Evolutionary conservation across 2,329 filamentous ascomycete genomes (phyloP).

Genomic region (Coniella vitis): DNA sequence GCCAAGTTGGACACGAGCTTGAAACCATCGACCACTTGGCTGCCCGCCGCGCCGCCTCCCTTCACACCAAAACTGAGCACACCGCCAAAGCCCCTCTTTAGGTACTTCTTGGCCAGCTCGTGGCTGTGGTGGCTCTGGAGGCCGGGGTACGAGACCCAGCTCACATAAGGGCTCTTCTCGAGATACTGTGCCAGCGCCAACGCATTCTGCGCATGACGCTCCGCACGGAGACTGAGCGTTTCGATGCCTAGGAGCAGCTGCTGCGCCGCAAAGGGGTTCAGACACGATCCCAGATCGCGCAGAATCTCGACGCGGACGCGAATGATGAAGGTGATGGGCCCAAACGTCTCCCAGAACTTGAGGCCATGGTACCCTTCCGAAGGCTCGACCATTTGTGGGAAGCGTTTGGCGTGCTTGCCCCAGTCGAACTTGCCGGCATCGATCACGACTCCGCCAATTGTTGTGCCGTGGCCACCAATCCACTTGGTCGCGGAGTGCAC

Average conservation of each 20-base stretch:
- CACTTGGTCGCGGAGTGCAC: conserved; percentile 94
- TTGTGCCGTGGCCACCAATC: conserved; percentile 94
- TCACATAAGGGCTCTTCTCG: conserved; percentile 73
- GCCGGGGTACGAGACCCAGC: conserved; percentile 92
- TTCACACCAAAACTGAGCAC: conserved; percentile 92
- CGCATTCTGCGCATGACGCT: conserved; percentile 82
- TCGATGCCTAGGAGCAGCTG: conserved; percentile 85
- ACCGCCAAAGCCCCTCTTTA: conserved; percentile 77
- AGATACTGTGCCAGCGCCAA: conserved; percentile 75
- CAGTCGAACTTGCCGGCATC: conserved; percentile 93
- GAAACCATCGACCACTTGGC: conserved; percentile 86
- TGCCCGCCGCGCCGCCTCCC: conserved; percentile 75
- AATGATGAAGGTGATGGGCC: conserved; percentile 73
- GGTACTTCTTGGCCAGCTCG: conserved; percentile 76
- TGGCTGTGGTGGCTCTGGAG: conserved; percentile 77
- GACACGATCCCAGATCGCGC: conserved; percentile 72
- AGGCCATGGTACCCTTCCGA: conserved; percentile 86
- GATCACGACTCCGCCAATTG: conserved; percentile 77
- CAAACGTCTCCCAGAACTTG: conserved; percentile 92
- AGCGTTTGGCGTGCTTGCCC: conserved; percentile 74
- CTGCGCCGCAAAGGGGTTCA: conserved; percentile 90
- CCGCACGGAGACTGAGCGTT: conserved; percentile 78
- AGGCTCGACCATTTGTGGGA: conserved; percentile 89
- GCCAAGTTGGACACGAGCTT: conserved; percentile 93
- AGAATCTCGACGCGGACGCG: conserved; percentile 83